Evolutionary conservation across 2,329 filamentous ascomycete species (phyloP).

Genomic region (Colletotrichum echinochloae): DNA sequence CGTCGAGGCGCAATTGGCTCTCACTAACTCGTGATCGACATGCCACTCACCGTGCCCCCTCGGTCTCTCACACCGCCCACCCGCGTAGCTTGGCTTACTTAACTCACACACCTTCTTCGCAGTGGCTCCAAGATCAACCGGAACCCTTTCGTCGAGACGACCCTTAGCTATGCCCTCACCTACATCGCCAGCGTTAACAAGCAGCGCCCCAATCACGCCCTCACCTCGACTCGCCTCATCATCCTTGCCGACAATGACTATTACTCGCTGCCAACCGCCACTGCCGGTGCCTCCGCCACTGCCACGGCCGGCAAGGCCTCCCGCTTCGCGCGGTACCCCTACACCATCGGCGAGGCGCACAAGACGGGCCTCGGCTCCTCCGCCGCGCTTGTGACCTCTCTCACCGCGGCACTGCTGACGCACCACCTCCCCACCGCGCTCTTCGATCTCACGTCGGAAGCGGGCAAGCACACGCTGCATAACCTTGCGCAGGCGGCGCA

Average conservation of each 20-base stretch:
- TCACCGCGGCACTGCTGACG: conserved; percentile 81
- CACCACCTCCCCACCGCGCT: conserved; percentile 73
- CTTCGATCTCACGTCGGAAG: conserved; percentile 68
- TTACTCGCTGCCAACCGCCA: conserved; percentile 75
- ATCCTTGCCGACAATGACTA: conserved; percentile 97
- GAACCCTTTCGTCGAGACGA: conserved; percentile 94
- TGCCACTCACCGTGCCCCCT: neutral
- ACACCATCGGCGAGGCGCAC: conserved; percentile 81
- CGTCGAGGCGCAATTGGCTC: neutral
- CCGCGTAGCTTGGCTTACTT: neutral
- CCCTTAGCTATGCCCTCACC: conserved; percentile 86
- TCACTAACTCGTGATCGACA: neutral
- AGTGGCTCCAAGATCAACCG: conserved; percentile 43
- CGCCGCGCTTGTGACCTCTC: conserved; percentile 89
- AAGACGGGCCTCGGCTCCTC: conserved; percentile 97
- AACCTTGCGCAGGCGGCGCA: conserved; percentile 95
- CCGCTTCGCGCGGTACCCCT: conserved; percentile 82
- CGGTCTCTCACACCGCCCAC: neutral
- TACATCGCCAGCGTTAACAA: conserved; percentile 71
- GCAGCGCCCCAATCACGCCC: conserved; percentile 57
- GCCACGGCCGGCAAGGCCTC: conserved; percentile 45
- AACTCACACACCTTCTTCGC: conserved; percentile 9
- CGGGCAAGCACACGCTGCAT: conserved; percentile 76
- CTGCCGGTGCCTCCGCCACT: conserved; percentile 50
- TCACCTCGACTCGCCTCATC: conserved; percentile 79